Base-by-base conservation (phyloP, 257 asterid genomes). In the Leptodermis oblonga region DNA sequence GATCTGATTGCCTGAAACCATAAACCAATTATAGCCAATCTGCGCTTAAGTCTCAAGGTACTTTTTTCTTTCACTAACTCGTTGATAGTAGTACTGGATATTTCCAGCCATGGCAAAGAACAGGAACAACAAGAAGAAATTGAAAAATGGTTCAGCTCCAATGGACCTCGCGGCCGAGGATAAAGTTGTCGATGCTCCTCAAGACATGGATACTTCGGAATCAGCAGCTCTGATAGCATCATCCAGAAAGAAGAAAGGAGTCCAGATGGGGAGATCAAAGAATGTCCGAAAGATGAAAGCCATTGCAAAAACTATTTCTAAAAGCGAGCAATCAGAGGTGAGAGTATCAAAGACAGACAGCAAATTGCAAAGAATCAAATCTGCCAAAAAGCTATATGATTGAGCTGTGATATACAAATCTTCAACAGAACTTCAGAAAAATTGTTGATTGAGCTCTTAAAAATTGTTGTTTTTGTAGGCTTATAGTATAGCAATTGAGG, bases 171-270 rank as follows among this genome's bases (percentile, higher is more conserved):
- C 70, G 30, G 42, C 75, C 15, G 74, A 78, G 31, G 60, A 52
- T 17, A 37, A 66, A 3, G 37, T 46, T 13, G 41, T 7, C 28
- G 73, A 67, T 49, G 70, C 52, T n/a, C 26, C 81, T 64, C 81
- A 79, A 88, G 96, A 82, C 10, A 86, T 88, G 92, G 92, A 85
- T 23, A 83, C 89, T 18, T 82, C 89, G 5, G 90, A 85, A 67
- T 72, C 82, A n/a, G 73, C 62, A 58, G 76, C 71, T 74, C 28
- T 80, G 14, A 53, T 66, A 20, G 39, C 43, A 62, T 64, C 78
- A 36, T 34, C 56, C 91, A 90, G 97, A 78, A 83, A 84, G 74
- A 60, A 55, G 15, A 79, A 69, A 70, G 95, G 87, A 15, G 78
- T 85, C 18, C 87, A 81, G 22, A 84, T 90, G 95, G 87, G 87